Percentiles rank a stretch among this genome's conserved stretches.
These are phyloP conservation scores for Boletus rubroflammeus DNA, from an alignment of 768 basidiomycete genomes.

Conservation along the genomic window DNA sequence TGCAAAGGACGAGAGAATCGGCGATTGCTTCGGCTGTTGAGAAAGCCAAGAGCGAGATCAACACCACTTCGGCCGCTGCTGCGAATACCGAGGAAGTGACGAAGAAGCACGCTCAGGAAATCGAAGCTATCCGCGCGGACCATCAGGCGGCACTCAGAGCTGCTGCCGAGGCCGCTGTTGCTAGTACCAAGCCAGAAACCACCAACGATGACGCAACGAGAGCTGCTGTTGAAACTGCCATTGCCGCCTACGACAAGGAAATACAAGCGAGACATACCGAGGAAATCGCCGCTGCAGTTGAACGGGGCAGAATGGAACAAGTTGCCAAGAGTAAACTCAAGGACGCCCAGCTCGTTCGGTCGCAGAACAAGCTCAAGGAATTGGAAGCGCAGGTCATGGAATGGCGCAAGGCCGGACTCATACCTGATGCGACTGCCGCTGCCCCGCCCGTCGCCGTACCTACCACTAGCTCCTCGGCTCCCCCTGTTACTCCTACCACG, in stretches of 20 bases:
- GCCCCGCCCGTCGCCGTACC: constrained; percentile 17
- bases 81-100: constrained; percentile 37
- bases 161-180: constrained; percentile 47
- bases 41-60: constrained; percentile 48
- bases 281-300: constrained; percentile 63
- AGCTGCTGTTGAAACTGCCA: constrained; percentile 47
- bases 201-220: constrained; percentile 35
- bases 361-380: constrained; percentile 62
- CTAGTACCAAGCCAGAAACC: constrained; percentile 36
- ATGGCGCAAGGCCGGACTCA: constrained; percentile 48
- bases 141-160: constrained; percentile 52
- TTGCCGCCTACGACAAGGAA: constrained; percentile 47
- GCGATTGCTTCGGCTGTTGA: constrained; percentile 57
- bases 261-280: constrained; percentile 45
- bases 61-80: constrained; percentile 17
- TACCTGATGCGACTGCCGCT: constrained; percentile 37
- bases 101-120: constrained; percentile 58
- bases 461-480: constrained; percentile 8
- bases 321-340: constrained; percentile 62
- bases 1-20: constrained; percentile 50
- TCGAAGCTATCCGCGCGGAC: constrained; percentile 52
- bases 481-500: constrained; percentile 27
- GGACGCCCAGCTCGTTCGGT: constrained; percentile 62
- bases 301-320: constrained; percentile 65
- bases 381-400: constrained; percentile 61